Percentiles rank a stretch among this genome's conserved stretches.
Conservation (phyloP, 2,329 filamentous ascomycete genomes). For the Aureobasidium lini region DNA sequence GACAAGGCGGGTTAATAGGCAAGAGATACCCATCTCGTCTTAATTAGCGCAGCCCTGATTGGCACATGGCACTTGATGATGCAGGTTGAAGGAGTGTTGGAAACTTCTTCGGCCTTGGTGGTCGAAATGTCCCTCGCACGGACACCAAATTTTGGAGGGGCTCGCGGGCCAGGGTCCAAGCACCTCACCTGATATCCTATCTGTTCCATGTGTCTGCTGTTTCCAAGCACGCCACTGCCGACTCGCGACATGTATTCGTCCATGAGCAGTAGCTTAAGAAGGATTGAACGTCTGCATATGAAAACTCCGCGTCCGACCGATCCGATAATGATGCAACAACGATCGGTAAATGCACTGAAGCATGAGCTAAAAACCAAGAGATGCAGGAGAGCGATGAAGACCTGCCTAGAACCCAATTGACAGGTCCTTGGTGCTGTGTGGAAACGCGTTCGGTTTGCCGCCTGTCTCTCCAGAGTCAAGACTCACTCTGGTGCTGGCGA, state of each 20-base stretch:
- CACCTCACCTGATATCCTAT: slow-evolving; percentile 7
- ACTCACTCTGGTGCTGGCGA: neutral
- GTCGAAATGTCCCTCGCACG: neutral
- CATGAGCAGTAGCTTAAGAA: neutral
- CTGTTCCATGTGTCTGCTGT: neutral
- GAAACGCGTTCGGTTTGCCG: neutral
- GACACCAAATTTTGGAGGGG: neutral
- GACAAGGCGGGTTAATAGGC: neutral
- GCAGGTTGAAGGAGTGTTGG: neutral
- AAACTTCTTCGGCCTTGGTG: neutral
- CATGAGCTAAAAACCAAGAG: neutral
- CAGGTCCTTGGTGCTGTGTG: neutral
- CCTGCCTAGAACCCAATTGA: neutral
- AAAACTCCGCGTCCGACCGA: neutral
- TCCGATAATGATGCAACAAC: neutral
- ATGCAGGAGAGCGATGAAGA: slow-evolving; percentile 1
- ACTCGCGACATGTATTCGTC: neutral
- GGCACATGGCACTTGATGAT: slow-evolving; percentile 1
- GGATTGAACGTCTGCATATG: neutral
- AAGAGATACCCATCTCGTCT: neutral
- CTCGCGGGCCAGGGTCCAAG: neutral
- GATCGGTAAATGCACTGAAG: neutral
- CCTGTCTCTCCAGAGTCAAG: neutral
- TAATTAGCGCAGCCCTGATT: neutral
- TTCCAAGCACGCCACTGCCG: neutral